Evolutionary conservation across 169 alveolate species (phyloP), one percentile per base, ranked within the genome.

Genomic region (Babesia ovata): DNA sequence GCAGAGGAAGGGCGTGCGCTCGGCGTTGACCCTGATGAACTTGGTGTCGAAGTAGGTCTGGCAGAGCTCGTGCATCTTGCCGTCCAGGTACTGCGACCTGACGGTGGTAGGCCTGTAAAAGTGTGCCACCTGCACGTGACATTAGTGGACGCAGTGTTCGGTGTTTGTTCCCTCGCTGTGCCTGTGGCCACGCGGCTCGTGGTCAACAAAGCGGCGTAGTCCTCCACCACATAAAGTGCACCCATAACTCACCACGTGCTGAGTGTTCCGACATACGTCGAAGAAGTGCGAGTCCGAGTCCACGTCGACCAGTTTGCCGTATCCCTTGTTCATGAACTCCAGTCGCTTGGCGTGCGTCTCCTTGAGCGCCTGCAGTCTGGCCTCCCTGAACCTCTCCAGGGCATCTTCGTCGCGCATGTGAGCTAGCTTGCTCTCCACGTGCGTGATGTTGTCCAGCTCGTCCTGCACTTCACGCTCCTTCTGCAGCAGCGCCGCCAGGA

Each of bases 101-200:
- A 75, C 74, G n/a, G 94, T 90, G 36, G 91, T 86, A 45, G 87
- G 91, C 62, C 94, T 73, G 70, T 86, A 90, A 76, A 90, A 90
- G 77, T 90, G 94, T 33, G 75, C 86, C 61, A 83, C 90, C 90
- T 83, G 67, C 65, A 21, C 21, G 28, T 9, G 22, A 17, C 42
- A 17, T 22, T 61, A n/a, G 45, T 7, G 33, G 44, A 17, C 7
- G 28, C 54, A 19, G 14, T 22, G 48, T 11, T 22, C 36, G 36
- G 45, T 63, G 28, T 46, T 3, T 0, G 33, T 13, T 11, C 4
- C 50, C 2, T 33, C 6, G 57, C 44, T 33, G 39, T 33, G 54
- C 59, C 39, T 0, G 9, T 12, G 44, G n/a, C 44, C 54, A 1
- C 28, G 54, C 53, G 24, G 12, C 19, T 1, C 50, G 50, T 45